These are phyloP conservation scores for Sporothrix inflata DNA, from an alignment of 2,329 filamentous ascomycete species.

Conservation along the genomic window DNA sequence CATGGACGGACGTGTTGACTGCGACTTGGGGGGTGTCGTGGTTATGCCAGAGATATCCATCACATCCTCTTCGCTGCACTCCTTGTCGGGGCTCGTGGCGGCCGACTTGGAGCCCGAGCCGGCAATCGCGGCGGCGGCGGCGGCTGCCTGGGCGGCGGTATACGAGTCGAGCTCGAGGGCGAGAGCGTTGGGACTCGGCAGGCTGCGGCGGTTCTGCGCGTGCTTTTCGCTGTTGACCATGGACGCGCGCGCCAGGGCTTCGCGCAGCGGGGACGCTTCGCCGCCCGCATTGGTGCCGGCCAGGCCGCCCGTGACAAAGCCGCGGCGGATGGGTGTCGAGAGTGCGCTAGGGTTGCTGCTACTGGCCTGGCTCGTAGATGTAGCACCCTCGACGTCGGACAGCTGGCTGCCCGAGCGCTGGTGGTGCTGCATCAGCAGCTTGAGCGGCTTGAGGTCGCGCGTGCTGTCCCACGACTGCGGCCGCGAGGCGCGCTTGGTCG, in stretches of 20 bases:
- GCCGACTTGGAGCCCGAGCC: neutral
- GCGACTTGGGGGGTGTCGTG: neutral
- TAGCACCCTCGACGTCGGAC: conserved; percentile 29
- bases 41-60: neutral
- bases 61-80: conserved; percentile 6
- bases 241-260: conserved; percentile 32
- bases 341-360: conserved; percentile 18
- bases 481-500: conserved; percentile 48
- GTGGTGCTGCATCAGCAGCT: conserved; percentile 68
- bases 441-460: conserved; percentile 78
- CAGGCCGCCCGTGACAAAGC: conserved; percentile 23
- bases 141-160: conserved; percentile 11
- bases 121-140: neutral
- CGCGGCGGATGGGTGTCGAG: conserved; percentile 26
- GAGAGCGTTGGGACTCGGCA: conserved; percentile 32
- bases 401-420: conserved; percentile 41
- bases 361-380: conserved; percentile 32
- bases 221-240: conserved; percentile 22
- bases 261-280: conserved; percentile 34
- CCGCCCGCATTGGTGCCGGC: conserved; percentile 35
- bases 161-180: conserved; percentile 29
- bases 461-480: conserved; percentile 66
- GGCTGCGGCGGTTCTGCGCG: conserved; percentile 30
- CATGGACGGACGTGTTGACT: conserved; percentile 19
- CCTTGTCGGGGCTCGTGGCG: conserved; percentile 15